A percentile compares a stretch with the other conserved stretches of the same genome.
Conservation (phyloP, 345 rosid species). For the Kandelia obovata region DNA sequence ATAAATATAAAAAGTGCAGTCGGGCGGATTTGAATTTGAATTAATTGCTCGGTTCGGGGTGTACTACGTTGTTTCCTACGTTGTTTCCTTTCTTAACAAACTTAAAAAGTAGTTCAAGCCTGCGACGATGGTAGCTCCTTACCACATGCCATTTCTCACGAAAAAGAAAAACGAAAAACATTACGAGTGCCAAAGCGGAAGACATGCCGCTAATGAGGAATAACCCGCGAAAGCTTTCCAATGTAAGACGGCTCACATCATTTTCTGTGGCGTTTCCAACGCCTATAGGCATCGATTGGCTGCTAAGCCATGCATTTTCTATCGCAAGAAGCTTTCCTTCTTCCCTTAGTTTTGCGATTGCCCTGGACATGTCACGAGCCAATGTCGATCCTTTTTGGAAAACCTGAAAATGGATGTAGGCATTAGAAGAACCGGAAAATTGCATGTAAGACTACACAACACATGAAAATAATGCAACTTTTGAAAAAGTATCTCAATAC, state of each 20-base stretch:
- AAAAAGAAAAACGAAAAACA: not conserved
- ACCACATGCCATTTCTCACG: not conserved
- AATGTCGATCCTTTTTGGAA: not conserved
- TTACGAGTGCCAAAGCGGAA: not conserved
- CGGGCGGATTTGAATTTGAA: too few species aligned
- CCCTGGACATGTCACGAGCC: not conserved
- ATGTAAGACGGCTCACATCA: not conserved
- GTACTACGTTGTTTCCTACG: too few species aligned
- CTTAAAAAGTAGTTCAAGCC: too few species aligned
- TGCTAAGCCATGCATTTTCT: not conserved
- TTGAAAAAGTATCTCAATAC: too few species aligned
- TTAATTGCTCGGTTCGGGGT: too few species aligned
- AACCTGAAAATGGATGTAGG: not conserved
- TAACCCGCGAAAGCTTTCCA: slow-evolving; percentile 1
- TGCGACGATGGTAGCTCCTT: not conserved
- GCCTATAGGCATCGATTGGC: not conserved
- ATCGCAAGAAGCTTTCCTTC: slow-evolving; percentile 3
- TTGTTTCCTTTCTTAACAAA: too few species aligned
- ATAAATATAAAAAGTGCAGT: too few species aligned
- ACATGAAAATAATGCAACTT: too few species aligned
- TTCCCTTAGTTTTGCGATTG: not conserved
- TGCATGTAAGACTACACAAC: too few species aligned
- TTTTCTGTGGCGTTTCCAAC: not conserved
- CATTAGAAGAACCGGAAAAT: too few species aligned
- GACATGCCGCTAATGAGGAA: not conserved